Evolutionary conservation across 2,329 filamentous ascomycete genomes (phyloP), one percentile per base, ranked within the genome.

Genomic region (Venturia nashicola): DNA sequence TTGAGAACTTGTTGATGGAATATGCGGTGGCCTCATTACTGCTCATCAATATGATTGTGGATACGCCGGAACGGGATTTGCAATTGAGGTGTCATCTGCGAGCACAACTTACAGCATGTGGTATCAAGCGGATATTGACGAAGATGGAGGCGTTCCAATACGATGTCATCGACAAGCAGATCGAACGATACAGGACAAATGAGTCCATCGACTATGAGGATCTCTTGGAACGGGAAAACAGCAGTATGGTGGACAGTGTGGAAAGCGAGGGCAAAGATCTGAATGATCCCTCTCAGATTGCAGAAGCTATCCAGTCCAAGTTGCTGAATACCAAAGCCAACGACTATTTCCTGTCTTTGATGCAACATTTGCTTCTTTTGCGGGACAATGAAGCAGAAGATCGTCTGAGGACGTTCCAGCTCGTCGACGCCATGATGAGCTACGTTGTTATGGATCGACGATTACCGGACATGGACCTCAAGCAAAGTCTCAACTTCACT

Each of bases 61-160:
- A 97, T 76, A 90, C 91, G 3, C 89, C 92, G 0, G 89, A 95
- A 72, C 84, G 85, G 70, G 94, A 99, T 72, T 79, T 99, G 68
- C 90, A 96, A 76, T 79, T 97, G 67, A 86, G 94, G 72, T 90
- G 95, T 73, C 94, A 97, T 76, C 92, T 97, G 71, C 85, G 94
- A 67, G 93, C 94, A 32, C 94, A 97, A 74, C 97, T 99, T 73
- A 96, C 89, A 71, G 91, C 89, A 74, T 96, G 91, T 75, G 94
- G 94, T 65, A 91, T 97, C 82, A 95, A 92, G 80, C 87, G 94
- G 65, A 89, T 97, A 70, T 79, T 97, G 76, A 88, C 83, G 68
- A 99, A 97, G 82, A 97, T 97, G 94, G 92, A 96, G 76, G 89
- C 85, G 54, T 97, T 99, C 79, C 92, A 97, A 75, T 99, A 97